Evolutionary conservation across 108 stramenopile species (phyloP), one percentile per base, ranked within the genome.

Genomic region (Stephanodiscus triporus): DNA sequence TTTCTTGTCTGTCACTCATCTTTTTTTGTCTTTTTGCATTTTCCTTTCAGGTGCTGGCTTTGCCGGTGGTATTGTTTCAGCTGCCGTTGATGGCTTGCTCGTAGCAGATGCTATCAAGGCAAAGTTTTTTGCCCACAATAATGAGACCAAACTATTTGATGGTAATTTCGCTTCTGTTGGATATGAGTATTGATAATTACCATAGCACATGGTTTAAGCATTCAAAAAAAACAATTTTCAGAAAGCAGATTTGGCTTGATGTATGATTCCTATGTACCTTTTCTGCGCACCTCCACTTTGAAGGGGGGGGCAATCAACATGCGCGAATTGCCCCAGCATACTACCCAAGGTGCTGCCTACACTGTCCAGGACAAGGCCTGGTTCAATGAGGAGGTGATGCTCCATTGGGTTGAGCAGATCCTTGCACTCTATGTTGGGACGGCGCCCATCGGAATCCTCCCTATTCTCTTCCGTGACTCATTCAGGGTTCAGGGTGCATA

Each of bases 51-150:
- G 97, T 26, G 97, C 97, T 50, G 97, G 97, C 8, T 98, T 95
- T 82, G 97, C 97, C 43, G 97, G 97, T 26, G 97, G 97, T 4
- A 98, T 98, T 49, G 96, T 98, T 56, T 95, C 92, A 54, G 97
- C 97, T 37, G 96, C 96, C 19, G 95, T 96, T 48, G 97, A 98
- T 76, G 97, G 97, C 27, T 70, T 95, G 16, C 66, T 84, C 17
- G 96, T 97, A 37, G 97, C 90, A 20, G 83, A 90, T 60, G 85
- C 91, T 10, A 82, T 97, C 20, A 65, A 89, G 65, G 82, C 82
- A 38, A 76, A 83, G 30, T 83, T 87, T 66, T 66, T 66, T 40
- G 73, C 34, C 27, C 22, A 17, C 7, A 14, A 54, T 37, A 61
- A 27, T 11, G 47, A 61, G 14, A 58, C 48, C 36, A 23, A 10